Conservation (phyloP, 768 basidiomycete genomes). For the Tricholoma sp. region DNA sequence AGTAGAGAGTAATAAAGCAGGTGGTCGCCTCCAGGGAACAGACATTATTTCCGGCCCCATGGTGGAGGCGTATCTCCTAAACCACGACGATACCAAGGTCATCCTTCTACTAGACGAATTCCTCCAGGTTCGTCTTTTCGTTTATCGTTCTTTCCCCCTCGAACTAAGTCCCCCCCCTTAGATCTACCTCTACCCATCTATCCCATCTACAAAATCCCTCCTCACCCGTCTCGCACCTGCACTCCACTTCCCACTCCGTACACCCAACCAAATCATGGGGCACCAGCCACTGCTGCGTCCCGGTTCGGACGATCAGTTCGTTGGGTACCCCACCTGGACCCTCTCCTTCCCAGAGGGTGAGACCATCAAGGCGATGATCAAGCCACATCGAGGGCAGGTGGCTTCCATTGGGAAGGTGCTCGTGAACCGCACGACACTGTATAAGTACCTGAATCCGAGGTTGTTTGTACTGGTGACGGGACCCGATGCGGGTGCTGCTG, state of each 20-base stretch:
- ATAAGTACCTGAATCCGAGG: conserved; percentile 92
- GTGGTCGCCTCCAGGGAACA: conserved; percentile 47
- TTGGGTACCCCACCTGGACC: conserved; percentile 65
- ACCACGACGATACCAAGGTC: conserved; percentile 42
- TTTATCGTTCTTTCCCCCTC: background rate
- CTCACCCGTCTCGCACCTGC: conserved; percentile 40
- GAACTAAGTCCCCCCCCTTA: conserved; percentile 43
- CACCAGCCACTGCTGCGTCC: conserved; percentile 45
- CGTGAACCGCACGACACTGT: conserved; percentile 82
- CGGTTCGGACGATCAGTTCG: conserved; percentile 36
- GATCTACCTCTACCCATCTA: conserved; percentile 67
- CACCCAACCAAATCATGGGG: conserved; percentile 45
- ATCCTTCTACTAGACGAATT: conserved; percentile 71
- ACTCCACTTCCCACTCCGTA: conserved; percentile 53
- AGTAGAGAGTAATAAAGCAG: conserved; percentile 9
- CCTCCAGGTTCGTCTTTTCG: conserved; percentile 51
- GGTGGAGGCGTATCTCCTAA: conserved; percentile 48
- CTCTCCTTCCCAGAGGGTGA: conserved; percentile 52
- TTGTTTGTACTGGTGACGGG: conserved; percentile 62
- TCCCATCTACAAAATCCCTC: conserved; percentile 33
- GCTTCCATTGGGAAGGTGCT: conserved; percentile 82
- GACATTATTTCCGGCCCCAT: conserved; percentile 57
- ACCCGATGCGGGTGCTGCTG: conserved; percentile 9
- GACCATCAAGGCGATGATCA: conserved; percentile 47
- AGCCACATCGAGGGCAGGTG: conserved; percentile 45